These are phyloP conservation scores for Penicillium longicatenatum DNA, from an alignment of 495 filamentous ascomycete genomes.

Conservation along the genomic window DNA sequence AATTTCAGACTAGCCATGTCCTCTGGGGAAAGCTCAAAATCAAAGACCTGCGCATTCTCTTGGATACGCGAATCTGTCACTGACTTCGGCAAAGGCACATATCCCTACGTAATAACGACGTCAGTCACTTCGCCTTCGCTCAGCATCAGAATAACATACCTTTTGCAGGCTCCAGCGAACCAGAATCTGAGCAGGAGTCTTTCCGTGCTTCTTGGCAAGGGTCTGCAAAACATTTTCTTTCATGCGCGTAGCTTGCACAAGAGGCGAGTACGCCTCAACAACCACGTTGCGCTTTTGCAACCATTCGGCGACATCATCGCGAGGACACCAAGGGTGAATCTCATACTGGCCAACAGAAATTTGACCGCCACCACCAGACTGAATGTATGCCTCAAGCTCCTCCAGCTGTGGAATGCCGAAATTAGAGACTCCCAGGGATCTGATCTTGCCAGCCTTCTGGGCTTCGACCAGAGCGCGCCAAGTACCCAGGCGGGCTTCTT, in stretches of 20 bases:
- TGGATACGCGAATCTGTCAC: constrained; percentile 59
- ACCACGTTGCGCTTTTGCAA: constrained; percentile 66
- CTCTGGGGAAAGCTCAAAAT: constrained; percentile 69
- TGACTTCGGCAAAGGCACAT: constrained; percentile 65
- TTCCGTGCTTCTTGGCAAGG: constrained; percentile 68
- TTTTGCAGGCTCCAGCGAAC: constrained; percentile 87
- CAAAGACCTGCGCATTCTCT: constrained; percentile 78
- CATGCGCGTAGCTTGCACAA: constrained; percentile 67
- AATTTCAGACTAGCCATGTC: constrained; percentile 61
- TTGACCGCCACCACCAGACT: constrained; percentile 70
- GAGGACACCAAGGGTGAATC: constrained; percentile 84
- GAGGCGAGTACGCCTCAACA: constrained; percentile 78
- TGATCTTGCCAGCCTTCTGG: constrained; percentile 52
- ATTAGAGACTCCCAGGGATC: constrained; percentile 59
- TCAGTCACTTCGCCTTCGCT: constrained; percentile 45
- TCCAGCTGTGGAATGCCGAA: constrained; percentile 58
- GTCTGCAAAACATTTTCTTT: constrained; percentile 62
- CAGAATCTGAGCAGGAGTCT: constrained; percentile 76
- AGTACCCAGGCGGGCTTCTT: constrained; percentile 48
- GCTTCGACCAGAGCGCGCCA: constrained; percentile 60
- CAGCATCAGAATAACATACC: constrained; percentile 35
- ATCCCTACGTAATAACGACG: constrained; percentile 60
- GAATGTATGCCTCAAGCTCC: constrained; percentile 72
- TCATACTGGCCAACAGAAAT: constrained; percentile 87
- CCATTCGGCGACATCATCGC: constrained; percentile 78